Evolutionary conservation across 352 stramenopile species (phyloP).

Genomic region (Phytopythium delawarense): DNA sequence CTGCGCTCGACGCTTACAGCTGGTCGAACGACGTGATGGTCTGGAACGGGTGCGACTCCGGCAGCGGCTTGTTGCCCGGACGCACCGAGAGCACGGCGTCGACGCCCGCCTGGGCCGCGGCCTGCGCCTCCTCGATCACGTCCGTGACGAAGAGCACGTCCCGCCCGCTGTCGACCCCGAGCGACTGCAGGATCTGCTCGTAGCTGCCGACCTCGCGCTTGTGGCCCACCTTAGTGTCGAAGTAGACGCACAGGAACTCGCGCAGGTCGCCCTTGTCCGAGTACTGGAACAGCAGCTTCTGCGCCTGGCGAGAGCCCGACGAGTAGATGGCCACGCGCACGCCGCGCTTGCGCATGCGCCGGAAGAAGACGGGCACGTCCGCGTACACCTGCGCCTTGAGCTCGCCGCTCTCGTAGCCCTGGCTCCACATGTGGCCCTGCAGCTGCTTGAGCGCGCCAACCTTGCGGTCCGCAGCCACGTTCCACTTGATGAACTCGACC

Average conservation of each 20-base stretch:
- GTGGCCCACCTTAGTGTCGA: conserved; percentile 80
- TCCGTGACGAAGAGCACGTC: conserved; percentile 90
- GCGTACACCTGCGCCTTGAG: conserved; percentile 90
- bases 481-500: conserved; percentile 63
- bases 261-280: conserved; percentile 80
- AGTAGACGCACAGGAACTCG: conserved; percentile 72
- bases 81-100: conserved; percentile 75
- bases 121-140: conserved; percentile 80
- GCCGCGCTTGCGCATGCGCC: conserved; percentile 64
- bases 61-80: conserved; percentile 81
- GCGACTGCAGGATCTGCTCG: conserved; percentile 73
- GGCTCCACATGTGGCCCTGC: conserved; percentile 89
- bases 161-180: conserved; percentile 71
- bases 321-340: conserved; percentile 93
- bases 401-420: conserved; percentile 82
- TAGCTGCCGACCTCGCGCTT: conserved; percentile 76
- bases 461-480: conserved; percentile 78
- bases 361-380: conserved; percentile 86
- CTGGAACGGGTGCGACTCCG: conserved; percentile 42
- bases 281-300: conserved; percentile 86
- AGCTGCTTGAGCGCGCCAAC: conserved; percentile 86
- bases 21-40: conserved; percentile 61
- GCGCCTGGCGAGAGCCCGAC: conserved; percentile 86
- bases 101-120: conserved; percentile 62
- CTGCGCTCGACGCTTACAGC: conserved; percentile 24